These are phyloP conservation scores for Debaryomyces psychrophilus DNA, from an alignment of 1,139 yeast genomes.

Conservation along the genomic window DNA sequence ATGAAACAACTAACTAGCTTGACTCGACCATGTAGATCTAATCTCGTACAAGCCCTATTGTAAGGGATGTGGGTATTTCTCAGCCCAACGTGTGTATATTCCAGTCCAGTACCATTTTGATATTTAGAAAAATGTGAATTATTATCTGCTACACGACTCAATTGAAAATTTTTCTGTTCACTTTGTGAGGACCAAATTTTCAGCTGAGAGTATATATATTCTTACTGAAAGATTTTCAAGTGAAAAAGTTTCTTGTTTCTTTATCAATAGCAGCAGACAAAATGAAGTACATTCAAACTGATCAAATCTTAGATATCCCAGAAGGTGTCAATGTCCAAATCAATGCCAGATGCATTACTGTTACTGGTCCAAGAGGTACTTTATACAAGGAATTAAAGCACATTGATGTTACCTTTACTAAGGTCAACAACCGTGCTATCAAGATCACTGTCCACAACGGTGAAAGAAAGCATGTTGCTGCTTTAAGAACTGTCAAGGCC, in stretches of 20 bases:
- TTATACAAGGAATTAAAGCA: constrained; percentile 91
- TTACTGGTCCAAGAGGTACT: constrained; percentile 98
- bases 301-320: constrained; percentile 89
- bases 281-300: constrained; percentile 96
- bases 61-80: not conserved
- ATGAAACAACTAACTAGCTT: not conserved
- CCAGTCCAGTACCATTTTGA: not conserved
- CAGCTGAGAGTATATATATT: constrained; percentile 5
- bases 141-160: constrained; percentile 10
- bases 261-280: constrained; percentile 20
- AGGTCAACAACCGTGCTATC: constrained; percentile 71
- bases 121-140: not conserved
- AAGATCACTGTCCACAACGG: constrained; percentile 96
- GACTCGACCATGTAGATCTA: not conserved
- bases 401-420: constrained; percentile 89
- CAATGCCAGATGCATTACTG: constrained; percentile 89
- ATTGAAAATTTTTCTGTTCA: constrained; percentile 15
- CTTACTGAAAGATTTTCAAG: constrained; percentile 4
- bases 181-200: not conserved
- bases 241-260: constrained; percentile 11
- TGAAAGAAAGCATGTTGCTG: constrained; percentile 99
- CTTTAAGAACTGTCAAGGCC: constrained; percentile 98
- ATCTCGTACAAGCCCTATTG: not conserved
- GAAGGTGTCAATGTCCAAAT: constrained; percentile 91
- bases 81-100: constrained; percentile 5